Evolutionary conservation across 169 alveolate genomes (phyloP).

Genomic region (Plasmodium knowlesi): DNA sequence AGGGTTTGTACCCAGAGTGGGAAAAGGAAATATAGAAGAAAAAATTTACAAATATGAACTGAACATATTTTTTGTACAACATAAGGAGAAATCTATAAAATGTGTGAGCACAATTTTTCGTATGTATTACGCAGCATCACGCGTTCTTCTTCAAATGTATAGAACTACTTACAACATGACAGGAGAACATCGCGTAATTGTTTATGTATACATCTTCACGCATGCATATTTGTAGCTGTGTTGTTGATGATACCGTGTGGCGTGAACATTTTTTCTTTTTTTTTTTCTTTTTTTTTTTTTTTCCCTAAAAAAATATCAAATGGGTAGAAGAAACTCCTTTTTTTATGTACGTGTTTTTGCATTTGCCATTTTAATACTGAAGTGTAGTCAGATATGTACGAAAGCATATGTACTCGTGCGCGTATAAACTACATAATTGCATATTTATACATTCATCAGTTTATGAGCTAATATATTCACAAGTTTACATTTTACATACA

Average conservation of each 20-base stretch:
- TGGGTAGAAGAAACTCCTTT: background rate
- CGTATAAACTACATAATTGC: slow-evolving; percentile 1
- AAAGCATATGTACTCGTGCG: background rate
- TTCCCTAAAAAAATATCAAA: background rate
- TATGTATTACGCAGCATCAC: background rate
- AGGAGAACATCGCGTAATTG: background rate
- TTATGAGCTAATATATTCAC: background rate
- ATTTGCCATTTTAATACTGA: background rate
- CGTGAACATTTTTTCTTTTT: background rate
- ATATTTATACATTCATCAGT: background rate
- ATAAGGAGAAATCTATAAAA: background rate
- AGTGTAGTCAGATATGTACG: background rate
- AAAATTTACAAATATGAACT: background rate
- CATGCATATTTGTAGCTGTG: background rate
- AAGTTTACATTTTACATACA: background rate
- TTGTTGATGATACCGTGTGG: background rate
- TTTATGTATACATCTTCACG: background rate
- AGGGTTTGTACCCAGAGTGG: slow-evolving; percentile 78
- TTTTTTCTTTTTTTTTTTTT: background rate
- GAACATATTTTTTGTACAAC: background rate
- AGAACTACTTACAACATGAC: background rate
- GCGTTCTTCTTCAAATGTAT: background rate
- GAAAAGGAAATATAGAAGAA: background rate
- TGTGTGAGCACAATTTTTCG: background rate
- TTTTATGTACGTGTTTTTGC: background rate